Conservation (phyloP, 2,329 filamentous ascomycete species). For the Scytalidium sp. region DNA sequence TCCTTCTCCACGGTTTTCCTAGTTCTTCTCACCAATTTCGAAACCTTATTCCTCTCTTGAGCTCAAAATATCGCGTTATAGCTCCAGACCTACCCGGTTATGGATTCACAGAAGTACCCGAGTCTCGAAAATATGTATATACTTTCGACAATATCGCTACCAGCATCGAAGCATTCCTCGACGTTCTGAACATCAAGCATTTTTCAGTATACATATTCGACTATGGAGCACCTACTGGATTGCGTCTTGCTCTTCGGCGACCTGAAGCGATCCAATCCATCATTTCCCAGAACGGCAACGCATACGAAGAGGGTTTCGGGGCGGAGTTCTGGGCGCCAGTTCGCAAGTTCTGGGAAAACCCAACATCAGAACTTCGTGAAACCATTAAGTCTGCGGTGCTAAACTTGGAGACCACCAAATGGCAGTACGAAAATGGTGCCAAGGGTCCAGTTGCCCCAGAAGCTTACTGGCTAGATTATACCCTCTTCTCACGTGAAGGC, state of each 20-base stretch:
- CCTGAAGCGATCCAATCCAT: slow-evolving; percentile 46
- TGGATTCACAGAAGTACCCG: slow-evolving; percentile 48
- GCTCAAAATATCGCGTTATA: slow-evolving; percentile 37
- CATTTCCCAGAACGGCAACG: slow-evolving; percentile 57
- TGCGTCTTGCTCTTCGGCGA: slow-evolving; percentile 46
- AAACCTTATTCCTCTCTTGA: slow-evolving; percentile 37
- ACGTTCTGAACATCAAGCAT: slow-evolving; percentile 38
- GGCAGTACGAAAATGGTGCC: slow-evolving; percentile 2
- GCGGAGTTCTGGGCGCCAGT: slow-evolving; percentile 12
- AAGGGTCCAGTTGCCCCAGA: slow-evolving; percentile 14
- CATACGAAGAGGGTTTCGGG: slow-evolving; percentile 52
- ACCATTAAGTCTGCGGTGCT: not conserved
- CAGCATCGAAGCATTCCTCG: slow-evolving; percentile 44
- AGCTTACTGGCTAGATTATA: slow-evolving; percentile 44
- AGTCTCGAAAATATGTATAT: slow-evolving; percentile 47
- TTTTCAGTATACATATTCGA: slow-evolving; percentile 60
- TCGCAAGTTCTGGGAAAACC: slow-evolving; percentile 1
- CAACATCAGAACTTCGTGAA: slow-evolving; percentile 1
- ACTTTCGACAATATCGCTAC: slow-evolving; percentile 47
- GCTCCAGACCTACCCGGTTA: slow-evolving; percentile 58
- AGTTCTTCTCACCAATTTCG: slow-evolving; percentile 38
- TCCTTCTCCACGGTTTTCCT: slow-evolving; percentile 42
- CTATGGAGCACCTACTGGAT: slow-evolving; percentile 53
- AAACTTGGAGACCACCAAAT: slow-evolving; percentile 3
- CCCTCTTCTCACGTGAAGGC: slow-evolving; percentile 45